phyloP scores from a whole-genome alignment of 2,329 filamentous ascomycete genomes.

The Colletotrichum spinosum region DNA sequence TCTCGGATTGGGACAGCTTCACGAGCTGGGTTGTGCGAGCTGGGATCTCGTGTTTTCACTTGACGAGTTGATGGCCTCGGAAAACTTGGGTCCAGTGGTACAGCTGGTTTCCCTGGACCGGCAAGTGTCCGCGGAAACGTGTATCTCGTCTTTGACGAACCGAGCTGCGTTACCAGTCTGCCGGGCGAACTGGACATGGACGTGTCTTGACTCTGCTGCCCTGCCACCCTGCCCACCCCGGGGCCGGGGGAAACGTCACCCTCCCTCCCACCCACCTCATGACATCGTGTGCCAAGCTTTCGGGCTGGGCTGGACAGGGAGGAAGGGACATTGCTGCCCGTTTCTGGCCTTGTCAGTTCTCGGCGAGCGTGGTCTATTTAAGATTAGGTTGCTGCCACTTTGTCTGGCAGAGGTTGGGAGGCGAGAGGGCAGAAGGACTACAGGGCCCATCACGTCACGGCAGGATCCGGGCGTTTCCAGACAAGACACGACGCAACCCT shows the following conservation, averaged over 20 bases:
- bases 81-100: conserved; percentile 27
- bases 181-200: conserved; percentile 15
- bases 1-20: background rate
- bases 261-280: background rate
- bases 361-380: conserved; percentile 24
- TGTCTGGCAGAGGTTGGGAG: background rate
- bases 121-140: no score
- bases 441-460: background rate
- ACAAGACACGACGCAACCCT: background rate
- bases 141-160: background rate
- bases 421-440: background rate
- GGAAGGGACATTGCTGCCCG: background rate
- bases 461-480: conserved; percentile 10
- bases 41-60: background rate
- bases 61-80: background rate
- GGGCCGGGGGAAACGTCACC: conserved; percentile 5
- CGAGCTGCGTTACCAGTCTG: conserved; percentile 9
- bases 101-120: background rate
- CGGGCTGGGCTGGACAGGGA: background rate
- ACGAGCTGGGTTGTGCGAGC: background rate
- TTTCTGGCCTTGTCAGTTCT: conserved; percentile 6
- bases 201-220: background rate
- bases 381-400: conserved; percentile 30
- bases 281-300: conserved; percentile 1
- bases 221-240: background rate